Percentiles rank a stretch among this genome's conserved stretches.
Conservation (phyloP, 75 land plant species). For the Picea glauca region DNA sequence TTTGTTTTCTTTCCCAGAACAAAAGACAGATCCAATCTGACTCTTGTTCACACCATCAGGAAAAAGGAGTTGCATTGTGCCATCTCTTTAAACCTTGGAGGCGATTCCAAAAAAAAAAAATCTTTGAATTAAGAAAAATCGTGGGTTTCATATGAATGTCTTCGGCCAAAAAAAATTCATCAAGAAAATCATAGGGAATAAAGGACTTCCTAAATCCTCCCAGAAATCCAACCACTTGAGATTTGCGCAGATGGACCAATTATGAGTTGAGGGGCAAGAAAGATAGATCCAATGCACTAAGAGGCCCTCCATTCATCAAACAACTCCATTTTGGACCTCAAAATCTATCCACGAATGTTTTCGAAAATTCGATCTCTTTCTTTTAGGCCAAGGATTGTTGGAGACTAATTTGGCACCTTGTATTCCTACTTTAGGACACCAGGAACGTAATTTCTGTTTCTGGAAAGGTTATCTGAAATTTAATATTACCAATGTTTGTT, state of each 20-base stretch:
- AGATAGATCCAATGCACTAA: constrained; percentile 5
- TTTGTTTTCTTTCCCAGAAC: not conserved
- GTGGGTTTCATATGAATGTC: not conserved
- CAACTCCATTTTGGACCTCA: not conserved
- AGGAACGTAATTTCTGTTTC: no score
- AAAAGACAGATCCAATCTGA: not conserved
- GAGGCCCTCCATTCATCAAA: constrained; percentile 1
- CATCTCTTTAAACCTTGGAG: constrained; percentile 6
- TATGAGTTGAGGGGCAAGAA: constrained; percentile 7
- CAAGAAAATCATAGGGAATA: constrained; percentile 1
- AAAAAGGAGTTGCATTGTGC: constrained; percentile 8
- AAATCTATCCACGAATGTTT: no score
- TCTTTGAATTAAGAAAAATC: not conserved
- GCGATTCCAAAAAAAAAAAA: not conserved
- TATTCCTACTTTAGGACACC: no score
- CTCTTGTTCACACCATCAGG: not conserved
- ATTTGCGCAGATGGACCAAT: not conserved
- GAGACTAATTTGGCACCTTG: no score
- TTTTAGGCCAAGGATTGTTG: no score
- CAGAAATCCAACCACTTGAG: not conserved
- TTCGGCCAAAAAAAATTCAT: not conserved
- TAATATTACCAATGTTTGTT: no score
- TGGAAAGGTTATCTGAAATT: no score
- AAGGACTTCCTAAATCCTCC: not conserved
- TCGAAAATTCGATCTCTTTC: no score